phyloP scores from a whole-genome alignment of 2,329 filamentous ascomycete species.

The Byssothecium circinans region DNA sequence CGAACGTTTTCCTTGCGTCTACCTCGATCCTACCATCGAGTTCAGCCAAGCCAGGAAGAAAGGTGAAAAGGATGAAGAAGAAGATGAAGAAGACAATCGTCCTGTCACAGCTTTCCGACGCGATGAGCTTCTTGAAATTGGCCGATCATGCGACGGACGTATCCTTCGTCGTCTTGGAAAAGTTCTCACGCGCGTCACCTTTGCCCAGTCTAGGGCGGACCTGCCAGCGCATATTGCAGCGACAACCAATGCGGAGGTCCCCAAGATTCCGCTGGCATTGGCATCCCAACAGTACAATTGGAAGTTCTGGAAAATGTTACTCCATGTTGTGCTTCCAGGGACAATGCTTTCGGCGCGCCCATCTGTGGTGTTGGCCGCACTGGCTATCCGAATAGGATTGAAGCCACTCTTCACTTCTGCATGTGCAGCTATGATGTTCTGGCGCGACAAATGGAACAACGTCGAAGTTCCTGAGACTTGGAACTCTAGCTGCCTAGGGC shows the following conservation, averaged over 20 bases:
- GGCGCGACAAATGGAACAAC: slow-evolving; percentile 51
- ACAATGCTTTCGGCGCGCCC: slow-evolving; percentile 52
- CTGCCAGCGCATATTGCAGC: slow-evolving; percentile 50
- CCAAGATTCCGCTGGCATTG: slow-evolving; percentile 51
- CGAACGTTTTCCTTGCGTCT: slow-evolving; percentile 52
- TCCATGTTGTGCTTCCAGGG: slow-evolving; percentile 54
- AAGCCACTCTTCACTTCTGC: slow-evolving; percentile 46
- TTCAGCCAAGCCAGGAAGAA: slow-evolving; percentile 12
- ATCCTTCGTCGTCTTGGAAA: slow-evolving; percentile 53
- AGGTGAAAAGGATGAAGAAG: slow-evolving; percentile 17
- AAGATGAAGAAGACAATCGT: slow-evolving; percentile 22
- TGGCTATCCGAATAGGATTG: slow-evolving; percentile 54
- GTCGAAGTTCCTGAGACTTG: slow-evolving; percentile 55
- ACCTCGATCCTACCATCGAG: slow-evolving; percentile 53
- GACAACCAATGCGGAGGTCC: slow-evolving; percentile 34
- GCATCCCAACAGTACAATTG: slow-evolving; percentile 38
- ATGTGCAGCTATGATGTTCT: slow-evolving; percentile 47
- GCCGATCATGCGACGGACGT: slow-evolving; percentile 53
- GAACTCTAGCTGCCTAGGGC: slow-evolving; percentile 49
- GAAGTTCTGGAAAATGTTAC: slow-evolving; percentile 53
- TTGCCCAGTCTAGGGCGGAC: slow-evolving; percentile 44
- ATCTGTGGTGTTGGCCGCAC: slow-evolving; percentile 51
- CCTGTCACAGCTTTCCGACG: slow-evolving; percentile 46
- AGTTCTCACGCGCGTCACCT: slow-evolving; percentile 52
- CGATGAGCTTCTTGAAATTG: slow-evolving; percentile 55